phyloP scores from a whole-genome alignment of 805 yeast species.

The Ogataea ramenticola region DNA sequence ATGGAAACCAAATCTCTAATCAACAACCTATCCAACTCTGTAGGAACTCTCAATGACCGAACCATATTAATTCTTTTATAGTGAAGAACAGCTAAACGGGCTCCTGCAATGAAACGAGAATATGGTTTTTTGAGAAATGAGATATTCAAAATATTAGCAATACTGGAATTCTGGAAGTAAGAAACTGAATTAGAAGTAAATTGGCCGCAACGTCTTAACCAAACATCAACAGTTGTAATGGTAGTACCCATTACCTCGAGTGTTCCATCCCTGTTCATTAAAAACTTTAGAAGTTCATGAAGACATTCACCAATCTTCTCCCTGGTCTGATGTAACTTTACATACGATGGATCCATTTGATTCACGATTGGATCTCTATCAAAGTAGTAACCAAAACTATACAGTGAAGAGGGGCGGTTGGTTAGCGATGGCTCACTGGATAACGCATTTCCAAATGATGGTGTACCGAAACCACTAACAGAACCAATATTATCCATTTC shows the following conservation, averaged over 20 bases:
- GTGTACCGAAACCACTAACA: neutral
- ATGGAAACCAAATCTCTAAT: slow-evolving; percentile 58
- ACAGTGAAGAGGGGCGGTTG: slow-evolving; percentile 18
- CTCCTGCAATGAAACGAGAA: slow-evolving; percentile 73
- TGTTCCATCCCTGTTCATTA: slow-evolving; percentile 52
- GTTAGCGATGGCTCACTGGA: slow-evolving; percentile 33
- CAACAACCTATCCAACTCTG: slow-evolving; percentile 53
- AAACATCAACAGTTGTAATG: slow-evolving; percentile 58
- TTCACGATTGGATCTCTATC: slow-evolving; percentile 15
- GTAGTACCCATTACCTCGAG: slow-evolving; percentile 54
- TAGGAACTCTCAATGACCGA: slow-evolving; percentile 65
- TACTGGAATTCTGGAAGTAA: slow-evolving; percentile 30
- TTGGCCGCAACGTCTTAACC: slow-evolving; percentile 35
- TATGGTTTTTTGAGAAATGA: slow-evolving; percentile 59
- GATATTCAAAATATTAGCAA: slow-evolving; percentile 43
- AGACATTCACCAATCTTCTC: slow-evolving; percentile 44
- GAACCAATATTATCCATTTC: neutral
- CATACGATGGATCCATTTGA: slow-evolving; percentile 34
- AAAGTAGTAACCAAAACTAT: slow-evolving; percentile 23
- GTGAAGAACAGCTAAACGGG: slow-evolving; percentile 67
- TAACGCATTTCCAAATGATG: slow-evolving; percentile 22
- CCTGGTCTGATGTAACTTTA: slow-evolving; percentile 53
- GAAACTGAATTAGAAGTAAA: slow-evolving; percentile 20
- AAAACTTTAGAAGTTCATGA: slow-evolving; percentile 45
- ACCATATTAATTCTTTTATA: slow-evolving; percentile 65